Conservation (phyloP, 495 filamentous ascomycete genomes). For the Aspergillus bertholletiae region DNA sequence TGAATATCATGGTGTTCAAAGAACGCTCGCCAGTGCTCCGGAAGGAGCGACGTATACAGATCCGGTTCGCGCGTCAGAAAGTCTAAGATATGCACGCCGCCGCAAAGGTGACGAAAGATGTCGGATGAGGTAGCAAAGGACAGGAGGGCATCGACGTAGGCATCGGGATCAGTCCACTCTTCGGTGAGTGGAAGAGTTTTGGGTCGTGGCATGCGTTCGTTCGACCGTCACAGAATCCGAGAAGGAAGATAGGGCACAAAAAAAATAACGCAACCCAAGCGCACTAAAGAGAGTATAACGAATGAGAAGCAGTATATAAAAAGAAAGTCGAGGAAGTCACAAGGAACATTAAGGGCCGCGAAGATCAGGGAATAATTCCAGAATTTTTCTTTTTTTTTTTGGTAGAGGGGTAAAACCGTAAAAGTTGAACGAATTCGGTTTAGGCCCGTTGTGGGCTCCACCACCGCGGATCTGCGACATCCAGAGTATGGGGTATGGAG, state of each 20-base stretch:
- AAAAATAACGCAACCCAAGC: neutral
- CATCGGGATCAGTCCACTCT: slow-evolving; percentile 56
- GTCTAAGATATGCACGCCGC: slow-evolving; percentile 91
- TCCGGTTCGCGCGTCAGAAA: slow-evolving; percentile 86
- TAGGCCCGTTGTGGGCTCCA: slow-evolving; percentile 5
- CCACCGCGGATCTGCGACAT: neutral
- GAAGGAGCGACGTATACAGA: slow-evolving; percentile 71
- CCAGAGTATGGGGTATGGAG: slow-evolving; percentile 3
- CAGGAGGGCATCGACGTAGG: slow-evolving; percentile 76
- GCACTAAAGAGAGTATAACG: neutral
- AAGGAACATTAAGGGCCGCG: neutral
- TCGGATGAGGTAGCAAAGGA: slow-evolving; percentile 68
- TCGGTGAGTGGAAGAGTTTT: slow-evolving; percentile 54
- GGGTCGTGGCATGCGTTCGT: slow-evolving; percentile 14
- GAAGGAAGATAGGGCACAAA: neutral
- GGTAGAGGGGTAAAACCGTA: neutral
- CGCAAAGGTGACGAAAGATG: slow-evolving; percentile 84
- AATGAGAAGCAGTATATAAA: neutral
- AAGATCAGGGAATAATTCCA: neutral
- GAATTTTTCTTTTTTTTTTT: neutral
- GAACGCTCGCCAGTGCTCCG: slow-evolving; percentile 75
- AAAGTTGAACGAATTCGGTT: slow-evolving; percentile 3
- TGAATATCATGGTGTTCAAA: slow-evolving; percentile 66
- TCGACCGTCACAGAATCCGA: neutral
- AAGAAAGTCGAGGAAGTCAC: neutral